phyloP scores from a whole-genome alignment of 148 eudicot genomes.

The Camellia japonica region DNA sequence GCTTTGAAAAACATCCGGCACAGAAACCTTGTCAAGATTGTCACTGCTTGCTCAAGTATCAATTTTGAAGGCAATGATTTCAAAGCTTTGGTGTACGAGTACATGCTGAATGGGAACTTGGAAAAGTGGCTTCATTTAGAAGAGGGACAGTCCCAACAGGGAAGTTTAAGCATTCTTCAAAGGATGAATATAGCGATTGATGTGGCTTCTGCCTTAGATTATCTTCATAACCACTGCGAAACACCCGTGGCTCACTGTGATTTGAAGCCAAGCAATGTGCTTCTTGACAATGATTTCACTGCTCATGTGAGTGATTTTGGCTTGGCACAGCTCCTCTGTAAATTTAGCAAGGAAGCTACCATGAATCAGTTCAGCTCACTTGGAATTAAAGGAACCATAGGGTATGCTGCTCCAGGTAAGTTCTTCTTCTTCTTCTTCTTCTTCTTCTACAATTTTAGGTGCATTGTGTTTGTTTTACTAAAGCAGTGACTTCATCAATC shows the following conservation, averaged over 20 bases:
- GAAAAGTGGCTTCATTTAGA: too few relatives aligned
- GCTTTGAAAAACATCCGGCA: constrained; percentile 35
- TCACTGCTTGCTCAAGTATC: too few relatives aligned
- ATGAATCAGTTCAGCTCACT: constrained; percentile 21
- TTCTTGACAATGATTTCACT: constrained; percentile 20
- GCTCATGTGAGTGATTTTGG: constrained; percentile 50
- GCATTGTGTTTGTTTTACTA: not conserved
- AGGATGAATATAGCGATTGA: too few relatives aligned
- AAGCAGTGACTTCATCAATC: not conserved
- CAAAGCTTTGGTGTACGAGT: too few relatives aligned
- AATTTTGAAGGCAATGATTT: too few relatives aligned
- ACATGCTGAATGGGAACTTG: too few relatives aligned
- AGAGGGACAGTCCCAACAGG: too few relatives aligned
- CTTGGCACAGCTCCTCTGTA: constrained; percentile 24
- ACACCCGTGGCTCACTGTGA: too few relatives aligned
- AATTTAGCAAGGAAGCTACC: constrained; percentile 3
- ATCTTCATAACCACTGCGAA: too few relatives aligned
- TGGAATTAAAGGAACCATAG: constrained; percentile 38
- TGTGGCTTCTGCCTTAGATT: too few relatives aligned
- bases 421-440: not conserved
- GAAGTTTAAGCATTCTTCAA: too few relatives aligned
- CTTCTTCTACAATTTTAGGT: not conserved
- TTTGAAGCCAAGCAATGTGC: too few relatives aligned
- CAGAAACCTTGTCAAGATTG: constrained; percentile 28
- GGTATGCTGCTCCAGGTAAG: constrained; percentile 42